A percentile compares a stretch with the other conserved stretches of the same genome.
phyloP scores from a whole-genome alignment of 2,329 filamentous ascomycete genomes.

The Colletotrichum plurivorum region DNA sequence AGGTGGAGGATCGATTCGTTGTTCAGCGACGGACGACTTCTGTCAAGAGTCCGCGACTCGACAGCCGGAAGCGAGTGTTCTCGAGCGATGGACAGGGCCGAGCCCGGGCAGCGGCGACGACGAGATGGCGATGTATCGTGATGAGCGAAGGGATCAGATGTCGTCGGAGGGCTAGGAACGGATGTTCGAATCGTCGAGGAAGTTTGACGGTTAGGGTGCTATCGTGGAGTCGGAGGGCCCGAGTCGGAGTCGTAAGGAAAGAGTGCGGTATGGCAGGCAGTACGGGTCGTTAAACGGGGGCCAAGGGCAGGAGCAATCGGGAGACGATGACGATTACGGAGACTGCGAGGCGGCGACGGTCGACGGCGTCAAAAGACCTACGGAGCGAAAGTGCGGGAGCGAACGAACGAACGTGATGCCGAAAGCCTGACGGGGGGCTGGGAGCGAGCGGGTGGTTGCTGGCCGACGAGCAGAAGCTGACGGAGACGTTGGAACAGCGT shows the following conservation, averaged over 20 bases:
- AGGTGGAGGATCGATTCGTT: background rate
- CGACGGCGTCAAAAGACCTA: conserved; percentile 8
- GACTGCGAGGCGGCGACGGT: background rate
- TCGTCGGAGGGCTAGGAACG: conserved; percentile 10
- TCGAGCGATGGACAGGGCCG: conserved; percentile 11
- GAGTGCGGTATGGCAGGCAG: background rate
- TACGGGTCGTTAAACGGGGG: background rate
- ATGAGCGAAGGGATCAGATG: conserved; percentile 18
- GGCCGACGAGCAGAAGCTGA: conserved; percentile 35
- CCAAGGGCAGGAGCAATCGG: conserved; percentile 17
- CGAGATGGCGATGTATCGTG: background rate
- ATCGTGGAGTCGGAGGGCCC: conserved; percentile 15
- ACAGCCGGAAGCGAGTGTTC: conserved; percentile 11
- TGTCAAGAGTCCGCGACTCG: background rate
- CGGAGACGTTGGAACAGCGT: conserved; percentile 40
- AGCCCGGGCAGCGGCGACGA: conserved; percentile 1
- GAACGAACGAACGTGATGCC: conserved; percentile 37
- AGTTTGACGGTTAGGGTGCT: background rate
- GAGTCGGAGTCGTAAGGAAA: conserved; percentile 3
- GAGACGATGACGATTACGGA: conserved; percentile 19
- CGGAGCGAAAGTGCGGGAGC: conserved; percentile 39
- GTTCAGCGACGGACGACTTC: background rate
- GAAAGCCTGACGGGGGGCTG: conserved; percentile 21
- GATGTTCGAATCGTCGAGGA: conserved; percentile 19
- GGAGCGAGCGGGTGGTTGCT: conserved; percentile 38